phyloP scores from a whole-genome alignment of 495 filamentous ascomycete species.

The Neurospora discreta region DNA sequence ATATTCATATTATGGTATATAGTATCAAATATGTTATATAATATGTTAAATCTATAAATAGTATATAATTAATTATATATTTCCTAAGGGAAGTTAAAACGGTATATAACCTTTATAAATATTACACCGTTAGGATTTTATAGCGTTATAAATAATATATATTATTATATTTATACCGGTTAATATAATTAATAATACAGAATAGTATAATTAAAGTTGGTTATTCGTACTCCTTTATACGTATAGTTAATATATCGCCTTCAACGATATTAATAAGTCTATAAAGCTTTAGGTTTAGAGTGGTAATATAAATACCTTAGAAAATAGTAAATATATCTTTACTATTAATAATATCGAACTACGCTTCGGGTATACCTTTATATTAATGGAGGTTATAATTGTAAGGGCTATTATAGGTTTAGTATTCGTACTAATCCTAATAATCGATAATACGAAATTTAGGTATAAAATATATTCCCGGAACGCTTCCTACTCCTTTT shows the following conservation, averaged over 20 bases:
- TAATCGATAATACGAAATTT: no score
- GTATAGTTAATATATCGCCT: background rate
- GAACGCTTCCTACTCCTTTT: no score
- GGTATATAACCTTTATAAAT: no score
- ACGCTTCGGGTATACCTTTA: background rate
- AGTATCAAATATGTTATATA: background rate
- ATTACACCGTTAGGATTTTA: no score
- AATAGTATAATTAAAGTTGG: background rate
- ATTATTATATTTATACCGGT: background rate
- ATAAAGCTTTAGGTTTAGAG: background rate
- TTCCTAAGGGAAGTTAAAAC: no score
- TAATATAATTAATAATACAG: background rate
- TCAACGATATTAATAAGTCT: fast-evolving
- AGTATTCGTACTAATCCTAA: no score
- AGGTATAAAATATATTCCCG: no score
- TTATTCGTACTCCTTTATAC: background rate
- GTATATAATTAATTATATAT: background rate
- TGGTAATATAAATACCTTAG: background rate
- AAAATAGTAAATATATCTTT: background rate
- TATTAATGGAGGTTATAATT: no score
- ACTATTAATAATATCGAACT: no score
- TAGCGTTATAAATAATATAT: no score
- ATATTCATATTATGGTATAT: background rate
- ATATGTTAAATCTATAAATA: background rate
- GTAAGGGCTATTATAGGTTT: no score